Base-by-base conservation (phyloP, 768 basidiomycete genomes). In the Coprinopsis sp. region DNA sequence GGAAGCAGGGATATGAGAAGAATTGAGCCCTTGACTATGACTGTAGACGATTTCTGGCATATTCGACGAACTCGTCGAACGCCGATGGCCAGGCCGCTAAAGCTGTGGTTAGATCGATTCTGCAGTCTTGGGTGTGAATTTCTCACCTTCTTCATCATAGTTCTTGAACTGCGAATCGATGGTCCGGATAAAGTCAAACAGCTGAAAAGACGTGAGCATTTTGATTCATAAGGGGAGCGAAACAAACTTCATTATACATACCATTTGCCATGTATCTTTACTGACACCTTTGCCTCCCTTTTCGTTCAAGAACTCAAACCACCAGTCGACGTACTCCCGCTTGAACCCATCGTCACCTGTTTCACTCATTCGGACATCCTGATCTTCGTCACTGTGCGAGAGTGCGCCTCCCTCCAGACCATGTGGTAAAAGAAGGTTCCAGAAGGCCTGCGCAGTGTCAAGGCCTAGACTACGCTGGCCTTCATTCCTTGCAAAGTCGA, bases 181-280 rank as follows among this genome's bases (percentile, higher is more conserved):
- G 29, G 81, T 74, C 46, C 82, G 81, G 39, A 90, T 68, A 54
- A 91, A 92, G 54, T 87, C 87, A 38, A 83, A 68, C 56, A 93
- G 87, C 89, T 91, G 58, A 28, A 30, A 37, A 45, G 22, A 43
- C 42, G 44, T 44, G 19, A 30, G 25, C 39, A 41, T 42, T 30
- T 37, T 29, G 21, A 43, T 25, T 19, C 33, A 50, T n/a, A 28
- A 8, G 21, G 24, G 37, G 18, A 37, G 16, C 6, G 13, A 40
- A 37, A 13, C 37, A 24, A 25, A 30, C 22, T 38, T 28, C 42
- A 43, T 23, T 29, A 23, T 12, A 66, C 81, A 33, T 39, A 87
- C 90, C 89, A 92, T 91, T 42, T 73, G 64, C 91, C 90, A 92
- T 14, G 87, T 88, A 66, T 91, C 91, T 66, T 87, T 89, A 67